Base-by-base conservation (phyloP, 139 green algal species). In the Coccomyxa sp. region DNA sequence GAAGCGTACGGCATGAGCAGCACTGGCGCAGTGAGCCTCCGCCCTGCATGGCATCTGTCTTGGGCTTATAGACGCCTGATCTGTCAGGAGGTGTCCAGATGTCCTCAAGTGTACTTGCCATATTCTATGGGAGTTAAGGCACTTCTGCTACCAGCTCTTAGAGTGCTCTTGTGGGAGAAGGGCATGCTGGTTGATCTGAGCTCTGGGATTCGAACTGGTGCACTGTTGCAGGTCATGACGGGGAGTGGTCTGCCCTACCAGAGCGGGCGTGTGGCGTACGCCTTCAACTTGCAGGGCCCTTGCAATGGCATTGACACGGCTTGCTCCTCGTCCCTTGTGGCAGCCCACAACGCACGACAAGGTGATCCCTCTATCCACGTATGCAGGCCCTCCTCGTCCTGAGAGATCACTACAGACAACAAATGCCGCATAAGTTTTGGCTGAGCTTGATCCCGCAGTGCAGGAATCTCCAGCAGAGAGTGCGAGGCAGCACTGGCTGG, bases 321-420 rank as follows among this genome's bases (percentile, higher is more conserved):
- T 55, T 97, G 92, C 85, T 92, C 86, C n/a, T 93, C 89, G 40
- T 92, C 85, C 14, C 78, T 94, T 39, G 89, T 95, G 29, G 87
- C 86, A 0, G 50, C 82, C 0, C 88, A 95, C 82, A 77, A 73
- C 37, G 82, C 80, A 0, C 69, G 70, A 34, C 18, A 34, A 78
- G 71, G 70, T 78, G 35, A 68, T 31, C 70, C 24, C 31, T 50
- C 31, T 50, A 44, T 31, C 70, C 33, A 75, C 41, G n/a, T n/a
- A n/a, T n/a, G n/a, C n/a, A n/a, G n/a, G n/a, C n/a, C n/a, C n/a
- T n/a, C n/a, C n/a, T n/a, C n/a, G n/a, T n/a, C n/a, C n/a, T n/a
- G n/a, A n/a, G n/a, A n/a, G n/a, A n/a, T n/a, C n/a, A n/a, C n/a
- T n/a, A n/a, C n/a, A n/a, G n/a, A n/a, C n/a, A n/a, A n/a, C n/a